These are phyloP conservation scores for Solanum tacnaense DNA, from an alignment of 257 asterid genomes.

Conservation along the genomic window DNA sequence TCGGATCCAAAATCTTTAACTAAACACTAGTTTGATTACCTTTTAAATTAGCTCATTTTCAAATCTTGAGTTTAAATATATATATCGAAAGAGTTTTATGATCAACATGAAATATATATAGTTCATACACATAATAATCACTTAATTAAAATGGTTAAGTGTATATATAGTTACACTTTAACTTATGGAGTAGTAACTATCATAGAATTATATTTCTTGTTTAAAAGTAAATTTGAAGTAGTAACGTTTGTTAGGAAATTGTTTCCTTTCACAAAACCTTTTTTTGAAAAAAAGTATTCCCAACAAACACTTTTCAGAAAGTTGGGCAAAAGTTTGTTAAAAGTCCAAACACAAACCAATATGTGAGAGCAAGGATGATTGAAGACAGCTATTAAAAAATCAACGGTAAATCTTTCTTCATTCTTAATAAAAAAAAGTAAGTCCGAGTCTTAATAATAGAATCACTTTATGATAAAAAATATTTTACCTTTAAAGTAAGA, in stretches of 20 bases:
- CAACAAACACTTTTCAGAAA: not conserved
- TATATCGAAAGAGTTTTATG: too few relatives aligned
- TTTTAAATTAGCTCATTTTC: too few relatives aligned
- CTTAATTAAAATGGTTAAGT: not conserved
- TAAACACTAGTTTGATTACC: too few relatives aligned
- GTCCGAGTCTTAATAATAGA: not conserved
- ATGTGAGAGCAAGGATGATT: not conserved
- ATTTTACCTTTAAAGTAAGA: not conserved
- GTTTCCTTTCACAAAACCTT: not conserved
- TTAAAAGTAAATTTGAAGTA: not conserved
- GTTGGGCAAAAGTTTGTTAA: not conserved
- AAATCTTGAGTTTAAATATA: too few relatives aligned
- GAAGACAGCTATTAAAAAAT: not conserved
- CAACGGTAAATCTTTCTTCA: not conserved
- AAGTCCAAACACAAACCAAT: not conserved
- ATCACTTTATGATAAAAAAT: not conserved
- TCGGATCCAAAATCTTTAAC: too few relatives aligned
- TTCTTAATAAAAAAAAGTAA: not conserved
- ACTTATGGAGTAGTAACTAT: not conserved
- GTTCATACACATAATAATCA: not conserved
- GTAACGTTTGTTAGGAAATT: not conserved
- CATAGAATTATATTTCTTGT: not conserved
- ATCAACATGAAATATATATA: too few relatives aligned
- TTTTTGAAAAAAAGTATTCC: not conserved
- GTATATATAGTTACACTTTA: not conserved